These are phyloP conservation scores for Chimonanthus salicifolius DNA, from an alignment of 164 flowering plant species.

Conservation along the genomic window DNA sequence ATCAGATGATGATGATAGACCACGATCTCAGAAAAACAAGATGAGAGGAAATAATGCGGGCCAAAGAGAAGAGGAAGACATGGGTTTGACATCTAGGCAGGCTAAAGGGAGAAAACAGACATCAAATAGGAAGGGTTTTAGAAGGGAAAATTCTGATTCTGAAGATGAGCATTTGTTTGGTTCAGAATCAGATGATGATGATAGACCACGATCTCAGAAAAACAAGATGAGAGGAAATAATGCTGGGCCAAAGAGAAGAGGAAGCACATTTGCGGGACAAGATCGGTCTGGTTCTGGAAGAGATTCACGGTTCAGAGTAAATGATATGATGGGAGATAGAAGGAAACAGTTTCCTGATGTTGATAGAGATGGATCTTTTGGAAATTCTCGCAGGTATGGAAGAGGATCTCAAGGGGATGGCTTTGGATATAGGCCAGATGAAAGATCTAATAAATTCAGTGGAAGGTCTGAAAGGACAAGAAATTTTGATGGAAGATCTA, in stretches of 20 bases:
- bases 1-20: conserved; percentile 28
- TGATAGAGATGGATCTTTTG: conserved; percentile 21
- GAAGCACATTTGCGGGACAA: conserved; percentile 18
- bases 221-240: conserved; percentile 27
- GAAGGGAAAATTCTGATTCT: conserved; percentile 23
- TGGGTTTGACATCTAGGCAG: conserved; percentile 20
- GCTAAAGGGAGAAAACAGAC: conserved; percentile 18
- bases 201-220: conserved; percentile 12
- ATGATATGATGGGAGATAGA: conserved; percentile 16
- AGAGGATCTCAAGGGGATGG: conserved; percentile 22
- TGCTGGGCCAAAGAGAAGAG: conserved; percentile 20
- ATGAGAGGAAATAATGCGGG: conserved; percentile 22
- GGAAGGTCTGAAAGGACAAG: conserved; percentile 19
- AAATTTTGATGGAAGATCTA: conserved; percentile 14
- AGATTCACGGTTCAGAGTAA: conserved; percentile 13
- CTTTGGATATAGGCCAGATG: conserved; percentile 22
- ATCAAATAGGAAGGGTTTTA: conserved; percentile 20
- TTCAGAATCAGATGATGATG: conserved; percentile 39
- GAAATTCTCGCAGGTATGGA: conserved; percentile 14
- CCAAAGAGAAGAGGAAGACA: conserved; percentile 14
- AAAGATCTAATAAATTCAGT: conserved; percentile 21
- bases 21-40: conserved; percentile 17
- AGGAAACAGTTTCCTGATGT: conserved; percentile 18
- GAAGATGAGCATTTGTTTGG: conserved; percentile 29
- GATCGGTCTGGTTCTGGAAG: conserved; percentile 12